Evolutionary conservation across 1,284 basidiomycete genomes (phyloP).

Genomic region (Inonotus hispidus): DNA sequence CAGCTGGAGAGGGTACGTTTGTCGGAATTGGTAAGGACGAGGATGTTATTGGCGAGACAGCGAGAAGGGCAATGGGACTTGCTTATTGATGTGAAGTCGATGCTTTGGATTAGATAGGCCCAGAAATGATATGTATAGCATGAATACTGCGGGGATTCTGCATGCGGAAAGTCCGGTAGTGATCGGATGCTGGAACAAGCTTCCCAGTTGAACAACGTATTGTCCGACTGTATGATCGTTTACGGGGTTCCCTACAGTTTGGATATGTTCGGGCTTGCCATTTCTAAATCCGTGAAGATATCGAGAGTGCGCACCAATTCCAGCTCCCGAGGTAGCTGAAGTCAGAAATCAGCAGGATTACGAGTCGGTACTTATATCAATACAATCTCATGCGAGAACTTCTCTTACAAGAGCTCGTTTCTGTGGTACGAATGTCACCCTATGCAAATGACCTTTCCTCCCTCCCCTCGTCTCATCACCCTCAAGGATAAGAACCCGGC

Average conservation of each 20-base stretch:
- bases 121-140: too few species aligned
- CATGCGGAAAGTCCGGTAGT: too few species aligned
- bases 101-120: too few species aligned
- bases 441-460: constrained; percentile 49
- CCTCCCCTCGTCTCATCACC: constrained; percentile 65
- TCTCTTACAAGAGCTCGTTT: constrained; percentile 34
- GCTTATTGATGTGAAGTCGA: constrained; percentile 1
- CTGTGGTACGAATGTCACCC: constrained; percentile 41
- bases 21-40: constrained; percentile 42
- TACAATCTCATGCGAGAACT: not conserved
- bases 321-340: constrained; percentile 43
- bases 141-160: too few species aligned
- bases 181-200: too few species aligned
- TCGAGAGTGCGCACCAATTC: constrained; percentile 53
- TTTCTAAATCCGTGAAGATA: constrained; percentile 43
- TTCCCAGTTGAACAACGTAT: not conserved
- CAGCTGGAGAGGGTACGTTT: constrained; percentile 48
- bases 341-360: not conserved
- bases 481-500: constrained; percentile 51
- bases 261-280: not conserved
- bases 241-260: not conserved
- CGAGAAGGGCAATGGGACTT: constrained; percentile 52
- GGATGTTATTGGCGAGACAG: constrained; percentile 45
- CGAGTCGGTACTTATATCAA: constrained; percentile 28
- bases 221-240: not conserved